Evolutionary conservation across 139 green algal species (phyloP).

Genomic region (Chlorella sp.): DNA sequence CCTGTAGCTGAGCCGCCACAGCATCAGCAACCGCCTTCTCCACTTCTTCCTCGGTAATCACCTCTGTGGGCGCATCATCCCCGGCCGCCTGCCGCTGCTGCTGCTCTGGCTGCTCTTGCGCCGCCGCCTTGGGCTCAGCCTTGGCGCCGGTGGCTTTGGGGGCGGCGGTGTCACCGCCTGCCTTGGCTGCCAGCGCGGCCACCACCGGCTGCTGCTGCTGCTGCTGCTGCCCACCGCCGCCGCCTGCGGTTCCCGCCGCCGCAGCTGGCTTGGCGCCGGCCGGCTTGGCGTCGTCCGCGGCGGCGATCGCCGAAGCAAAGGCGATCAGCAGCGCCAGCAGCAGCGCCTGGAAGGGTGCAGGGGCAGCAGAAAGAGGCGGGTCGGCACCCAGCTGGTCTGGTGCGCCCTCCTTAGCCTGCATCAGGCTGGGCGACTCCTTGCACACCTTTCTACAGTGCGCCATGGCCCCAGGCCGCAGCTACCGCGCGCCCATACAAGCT

Average conservation of each 20-base stretch:
- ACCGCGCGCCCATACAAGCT: no score
- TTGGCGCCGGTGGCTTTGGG: neutral
- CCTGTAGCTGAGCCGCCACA: neutral
- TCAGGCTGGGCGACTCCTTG: no score
- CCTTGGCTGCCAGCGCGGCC: neutral
- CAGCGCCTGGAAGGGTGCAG: neutral
- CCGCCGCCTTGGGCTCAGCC: neutral
- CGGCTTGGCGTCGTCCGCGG: neutral
- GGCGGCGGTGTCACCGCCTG: neutral
- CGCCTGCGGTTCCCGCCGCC: neutral
- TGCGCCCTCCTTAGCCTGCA: no score
- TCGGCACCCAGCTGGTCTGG: no score
- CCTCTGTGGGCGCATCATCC: neutral
- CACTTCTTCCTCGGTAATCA: neutral
- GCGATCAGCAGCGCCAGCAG: neutral
- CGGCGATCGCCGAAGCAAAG: neutral
- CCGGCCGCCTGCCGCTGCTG: neutral
- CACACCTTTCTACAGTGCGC: no score
- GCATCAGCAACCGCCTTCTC: neutral
- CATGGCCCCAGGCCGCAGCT: no score
- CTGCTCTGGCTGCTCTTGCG: neutral
- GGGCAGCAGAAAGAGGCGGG: neutral
- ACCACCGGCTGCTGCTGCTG: neutral
- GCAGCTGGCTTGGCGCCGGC: neutral
- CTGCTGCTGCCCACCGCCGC: neutral